Conservation (phyloP, 352 stramenopile species). For the Pythium pyrilobum region DNA sequence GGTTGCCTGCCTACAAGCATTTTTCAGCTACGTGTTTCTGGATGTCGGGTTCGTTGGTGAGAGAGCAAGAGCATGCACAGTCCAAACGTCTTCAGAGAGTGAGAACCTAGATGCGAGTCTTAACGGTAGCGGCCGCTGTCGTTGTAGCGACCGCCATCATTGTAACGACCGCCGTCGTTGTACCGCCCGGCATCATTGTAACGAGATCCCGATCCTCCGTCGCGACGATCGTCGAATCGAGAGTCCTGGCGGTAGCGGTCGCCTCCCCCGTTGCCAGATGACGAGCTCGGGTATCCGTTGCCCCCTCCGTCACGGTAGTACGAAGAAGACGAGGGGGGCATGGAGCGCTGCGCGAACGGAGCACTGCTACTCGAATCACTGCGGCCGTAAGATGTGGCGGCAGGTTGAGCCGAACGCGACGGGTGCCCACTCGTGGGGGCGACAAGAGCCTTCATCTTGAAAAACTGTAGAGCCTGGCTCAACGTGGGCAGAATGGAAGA, state of each 20-base stretch:
- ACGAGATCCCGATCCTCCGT: slow-evolving; percentile 19
- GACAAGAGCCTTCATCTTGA: slow-evolving; percentile 86
- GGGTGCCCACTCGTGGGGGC: slow-evolving; percentile 32
- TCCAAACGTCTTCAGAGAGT: too few relatives aligned
- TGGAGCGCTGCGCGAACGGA: slow-evolving; percentile 58
- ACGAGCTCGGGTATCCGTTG: slow-evolving; percentile 15
- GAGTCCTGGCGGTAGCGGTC: slow-evolving; percentile 54
- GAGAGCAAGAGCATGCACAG: too few relatives aligned
- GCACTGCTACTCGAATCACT: slow-evolving; percentile 32
- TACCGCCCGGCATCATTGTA: slow-evolving; percentile 17
- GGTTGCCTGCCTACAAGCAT: too few relatives aligned
- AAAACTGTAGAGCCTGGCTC: slow-evolving; percentile 81
- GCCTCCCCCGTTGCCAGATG: slow-evolving; percentile 19
- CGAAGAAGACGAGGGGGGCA: slow-evolving; percentile 17
- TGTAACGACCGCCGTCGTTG: slow-evolving; percentile 14
- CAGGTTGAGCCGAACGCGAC: slow-evolving; percentile 24
- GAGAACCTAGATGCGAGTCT: too few relatives aligned
- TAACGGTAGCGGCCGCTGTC: slow-evolving; percentile 15
- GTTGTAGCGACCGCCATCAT: slow-evolving; percentile 15
- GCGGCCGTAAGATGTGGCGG: slow-evolving; percentile 37
- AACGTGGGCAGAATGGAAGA: slow-evolving; percentile 78
- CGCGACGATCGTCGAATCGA: slow-evolving; percentile 65
- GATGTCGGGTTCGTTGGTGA: too few relatives aligned
- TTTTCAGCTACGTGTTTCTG: too few relatives aligned
- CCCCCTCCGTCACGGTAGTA: slow-evolving; percentile 26